These are phyloP conservation scores for Inga leiocalycina DNA, from an alignment of 306 rosid genomes.

Conservation along the genomic window DNA sequence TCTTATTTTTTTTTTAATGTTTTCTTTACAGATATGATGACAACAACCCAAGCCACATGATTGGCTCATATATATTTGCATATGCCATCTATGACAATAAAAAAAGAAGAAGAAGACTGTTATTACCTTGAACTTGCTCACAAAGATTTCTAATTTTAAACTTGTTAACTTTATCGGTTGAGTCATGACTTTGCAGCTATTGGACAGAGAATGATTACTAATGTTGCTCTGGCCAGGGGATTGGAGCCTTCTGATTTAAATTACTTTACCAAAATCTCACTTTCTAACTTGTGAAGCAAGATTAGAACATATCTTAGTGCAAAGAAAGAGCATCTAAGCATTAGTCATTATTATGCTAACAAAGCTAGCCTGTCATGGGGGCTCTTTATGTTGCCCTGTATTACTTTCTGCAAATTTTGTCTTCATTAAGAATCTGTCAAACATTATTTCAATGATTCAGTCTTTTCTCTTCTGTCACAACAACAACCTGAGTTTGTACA, in stretches of 20 bases:
- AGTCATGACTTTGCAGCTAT: slow-evolving; percentile 26
- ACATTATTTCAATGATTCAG: slow-evolving; percentile 11
- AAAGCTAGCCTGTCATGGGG: slow-evolving; percentile 43
- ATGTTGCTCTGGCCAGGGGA: slow-evolving; percentile 38
- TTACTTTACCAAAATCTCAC: slow-evolving; percentile 47
- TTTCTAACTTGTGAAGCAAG: slow-evolving; percentile 43
- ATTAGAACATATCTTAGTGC: slow-evolving; percentile 34
- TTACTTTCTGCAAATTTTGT: slow-evolving; percentile 47
- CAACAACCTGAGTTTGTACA: background rate
- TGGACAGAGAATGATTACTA: slow-evolving; percentile 34
- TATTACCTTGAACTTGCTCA: background rate
- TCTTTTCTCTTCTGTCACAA: slow-evolving; percentile 15
- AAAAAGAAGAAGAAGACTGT: background rate
- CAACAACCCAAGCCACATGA: background rate
- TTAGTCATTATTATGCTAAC: slow-evolving; percentile 42
- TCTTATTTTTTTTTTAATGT: background rate
- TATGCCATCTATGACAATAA: background rate
- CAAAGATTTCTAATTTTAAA: background rate
- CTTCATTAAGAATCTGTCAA: slow-evolving; percentile 45
- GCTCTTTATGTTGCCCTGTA: slow-evolving; percentile 29
- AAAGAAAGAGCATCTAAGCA: slow-evolving; percentile 38
- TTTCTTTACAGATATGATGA: background rate
- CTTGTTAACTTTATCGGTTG: slow-evolving; percentile 27
- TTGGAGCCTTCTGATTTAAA: slow-evolving; percentile 39
- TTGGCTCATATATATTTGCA: background rate